phyloP scores from a whole-genome alignment of 2,329 filamentous ascomycete species.

The Capronia americana region DNA sequence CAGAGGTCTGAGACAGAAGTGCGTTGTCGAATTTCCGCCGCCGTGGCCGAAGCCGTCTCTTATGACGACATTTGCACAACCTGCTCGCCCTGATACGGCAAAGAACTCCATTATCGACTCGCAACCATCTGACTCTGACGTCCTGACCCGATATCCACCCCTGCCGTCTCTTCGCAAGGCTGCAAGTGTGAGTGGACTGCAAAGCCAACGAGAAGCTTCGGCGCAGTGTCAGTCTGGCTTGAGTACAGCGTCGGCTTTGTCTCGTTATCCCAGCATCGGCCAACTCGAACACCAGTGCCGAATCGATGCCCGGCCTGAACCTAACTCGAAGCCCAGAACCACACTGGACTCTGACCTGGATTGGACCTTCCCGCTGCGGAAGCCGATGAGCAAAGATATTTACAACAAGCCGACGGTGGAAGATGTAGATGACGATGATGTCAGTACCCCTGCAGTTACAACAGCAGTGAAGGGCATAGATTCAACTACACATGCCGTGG shows the following conservation, averaged over 20 bases:
- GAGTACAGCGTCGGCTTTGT: slow-evolving; percentile 25
- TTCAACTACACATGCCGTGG: not conserved
- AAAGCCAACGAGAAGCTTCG: slow-evolving; percentile 6
- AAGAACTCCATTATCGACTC: slow-evolving; percentile 43
- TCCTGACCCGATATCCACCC: slow-evolving; percentile 47
- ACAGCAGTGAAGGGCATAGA: not conserved
- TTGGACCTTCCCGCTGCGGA: not conserved
- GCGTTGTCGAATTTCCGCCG: not conserved
- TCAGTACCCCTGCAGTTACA: not conserved
- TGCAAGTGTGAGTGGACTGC: slow-evolving; percentile 30
- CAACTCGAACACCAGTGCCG: slow-evolving; percentile 32
- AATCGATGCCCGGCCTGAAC: not conserved
- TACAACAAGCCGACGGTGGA: slow-evolving; percentile 31
- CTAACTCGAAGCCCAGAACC: slow-evolving; percentile 11
- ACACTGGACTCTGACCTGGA: not conserved
- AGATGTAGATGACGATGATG: slow-evolving; percentile 22
- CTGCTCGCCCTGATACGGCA: not conserved
- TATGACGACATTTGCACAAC: not conserved
- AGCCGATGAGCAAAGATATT: slow-evolving; percentile 12
- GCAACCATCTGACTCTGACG: slow-evolving; percentile 43
- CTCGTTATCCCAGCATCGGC: slow-evolving; percentile 34
- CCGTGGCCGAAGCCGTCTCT: not conserved
- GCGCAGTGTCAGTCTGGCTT: not conserved
- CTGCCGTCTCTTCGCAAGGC: slow-evolving; percentile 41
- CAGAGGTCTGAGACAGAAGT: not conserved